Base-by-base conservation (phyloP, 768 basidiomycete genomes). In the Lenzites betulinus region DNA sequence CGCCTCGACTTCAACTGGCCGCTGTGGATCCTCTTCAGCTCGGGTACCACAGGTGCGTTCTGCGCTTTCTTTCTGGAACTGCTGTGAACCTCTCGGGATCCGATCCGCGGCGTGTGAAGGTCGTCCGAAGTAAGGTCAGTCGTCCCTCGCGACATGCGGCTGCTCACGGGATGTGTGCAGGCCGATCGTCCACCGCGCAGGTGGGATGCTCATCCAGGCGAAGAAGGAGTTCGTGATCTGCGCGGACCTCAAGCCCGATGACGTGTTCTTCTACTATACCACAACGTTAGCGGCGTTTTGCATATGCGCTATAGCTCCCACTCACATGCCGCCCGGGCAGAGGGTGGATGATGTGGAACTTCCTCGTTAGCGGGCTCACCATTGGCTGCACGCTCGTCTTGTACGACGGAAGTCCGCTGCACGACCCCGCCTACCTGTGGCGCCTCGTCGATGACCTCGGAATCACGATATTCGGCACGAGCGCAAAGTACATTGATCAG, bases 341-440 rank as follows among this genome's bases (percentile, higher is more conserved):
- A 18, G 89, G 89, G 46, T 92, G 90, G 91, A 93, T 93, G 90
- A 92, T 93, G 91, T 93, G 88, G 85, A 92, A 92, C 69, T 92
- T 90, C 72, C 84, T 92, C 36, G 78, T 89, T 30, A 81, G 83
- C 54, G 85, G 82, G 9, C 78, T 93, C 12, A 79, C 80, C 43
- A 70, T 84, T 15, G 90, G 89, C 43, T 86, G 86, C 64, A 89
- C 86, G 4, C 78, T 92, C 13, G 85, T 93, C 35, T 74, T 92
- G 51, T 93, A 89, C 73, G 91, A 93, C 70, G 91, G 92, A 28
- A 90, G 88, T 63, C 92, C 92, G 3, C 76, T 93, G 49, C 79
- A 82, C 62, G 84, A 87, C 50, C 86, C 86, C 20, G 71, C 80
- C 9, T 79, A 82, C 57, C 75, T 93, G 30, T 94, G 89, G 87